Evolutionary conservation across 2,329 filamentous ascomycete genomes (phyloP).

Genomic region (Colletotrichum sp.): DNA sequence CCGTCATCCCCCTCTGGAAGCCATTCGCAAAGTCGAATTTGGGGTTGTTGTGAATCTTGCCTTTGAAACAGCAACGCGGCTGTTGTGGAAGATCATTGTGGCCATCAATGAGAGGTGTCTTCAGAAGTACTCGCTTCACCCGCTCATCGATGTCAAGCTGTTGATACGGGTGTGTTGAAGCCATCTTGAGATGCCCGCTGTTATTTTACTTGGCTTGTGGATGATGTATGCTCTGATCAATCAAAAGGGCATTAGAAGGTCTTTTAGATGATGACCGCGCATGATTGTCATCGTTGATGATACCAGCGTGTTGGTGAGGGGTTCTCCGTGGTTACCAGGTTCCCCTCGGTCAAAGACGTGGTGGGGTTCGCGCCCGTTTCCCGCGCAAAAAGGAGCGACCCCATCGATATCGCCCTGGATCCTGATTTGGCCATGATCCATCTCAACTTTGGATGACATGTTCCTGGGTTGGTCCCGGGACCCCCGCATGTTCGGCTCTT

Average conservation of each 20-base stretch:
- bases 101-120: slow-evolving; percentile 36
- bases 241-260: rapidly evolving
- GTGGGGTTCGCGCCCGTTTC: background rate
- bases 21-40: slow-evolving; percentile 36
- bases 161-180: slow-evolving; percentile 6
- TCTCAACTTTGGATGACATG: background rate
- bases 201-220: rapidly evolving
- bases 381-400: slow-evolving; percentile 2
- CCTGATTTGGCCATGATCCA: background rate
- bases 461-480: background rate
- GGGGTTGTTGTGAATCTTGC: slow-evolving; percentile 34
- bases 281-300: background rate
- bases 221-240: background rate
- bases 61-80: slow-evolving; percentile 28
- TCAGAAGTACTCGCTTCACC: slow-evolving; percentile 29
- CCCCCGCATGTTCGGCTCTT: background rate
- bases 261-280: rapidly evolving
- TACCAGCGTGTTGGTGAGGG: background rate
- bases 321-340: background rate
- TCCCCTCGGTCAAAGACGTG: background rate
- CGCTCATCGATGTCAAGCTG: slow-evolving; percentile 27
- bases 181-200: background rate
- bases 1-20: slow-evolving; percentile 35
- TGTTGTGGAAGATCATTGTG: slow-evolving; percentile 38
- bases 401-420: background rate